phyloP scores from a whole-genome alignment of 2,329 filamentous ascomycete genomes.

The Xylariaceae sp. region DNA sequence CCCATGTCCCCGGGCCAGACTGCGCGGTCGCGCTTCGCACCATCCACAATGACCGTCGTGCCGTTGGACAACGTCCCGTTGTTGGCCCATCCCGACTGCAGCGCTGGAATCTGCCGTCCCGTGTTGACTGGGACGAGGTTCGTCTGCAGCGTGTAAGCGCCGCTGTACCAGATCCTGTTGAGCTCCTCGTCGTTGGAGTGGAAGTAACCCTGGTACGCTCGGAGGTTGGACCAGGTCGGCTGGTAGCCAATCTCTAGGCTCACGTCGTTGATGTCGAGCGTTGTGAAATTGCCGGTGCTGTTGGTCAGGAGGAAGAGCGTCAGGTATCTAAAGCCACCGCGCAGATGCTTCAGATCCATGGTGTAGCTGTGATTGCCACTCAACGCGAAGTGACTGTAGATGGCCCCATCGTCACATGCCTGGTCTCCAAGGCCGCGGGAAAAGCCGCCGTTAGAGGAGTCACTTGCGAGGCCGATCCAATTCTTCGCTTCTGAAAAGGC shows the following conservation, averaged over 20 bases:
- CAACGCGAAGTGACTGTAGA: slow-evolving; percentile 32
- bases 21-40: slow-evolving; percentile 50
- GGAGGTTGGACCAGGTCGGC: slow-evolving; percentile 29
- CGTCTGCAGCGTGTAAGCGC: slow-evolving; percentile 36
- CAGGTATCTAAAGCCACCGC: slow-evolving; percentile 47
- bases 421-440: slow-evolving; percentile 17
- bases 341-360: slow-evolving; percentile 29
- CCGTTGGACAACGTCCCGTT: slow-evolving; percentile 27
- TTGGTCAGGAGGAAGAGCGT: slow-evolving; percentile 31
- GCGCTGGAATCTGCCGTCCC: slow-evolving; percentile 7
- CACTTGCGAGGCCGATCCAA: slow-evolving; percentile 38
- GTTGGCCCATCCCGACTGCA: slow-evolving; percentile 21
- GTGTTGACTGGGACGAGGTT: slow-evolving; percentile 11
- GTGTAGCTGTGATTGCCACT: slow-evolving; percentile 23
- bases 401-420: slow-evolving; percentile 32
- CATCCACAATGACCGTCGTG: slow-evolving; percentile 35
- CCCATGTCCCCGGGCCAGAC: slow-evolving; percentile 57
- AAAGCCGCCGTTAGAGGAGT: slow-evolving; percentile 37
- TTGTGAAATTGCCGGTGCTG: slow-evolving; percentile 4
- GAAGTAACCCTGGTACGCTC: slow-evolving; percentile 48
- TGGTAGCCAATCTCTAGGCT: slow-evolving; percentile 5
- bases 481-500: slow-evolving; percentile 41
- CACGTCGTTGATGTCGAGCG: slow-evolving; percentile 25
- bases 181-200: slow-evolving; percentile 39
- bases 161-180: slow-evolving; percentile 45